Evolutionary conservation across 306 rosid species (phyloP).

Genomic region (Gastrolobium villosum): DNA sequence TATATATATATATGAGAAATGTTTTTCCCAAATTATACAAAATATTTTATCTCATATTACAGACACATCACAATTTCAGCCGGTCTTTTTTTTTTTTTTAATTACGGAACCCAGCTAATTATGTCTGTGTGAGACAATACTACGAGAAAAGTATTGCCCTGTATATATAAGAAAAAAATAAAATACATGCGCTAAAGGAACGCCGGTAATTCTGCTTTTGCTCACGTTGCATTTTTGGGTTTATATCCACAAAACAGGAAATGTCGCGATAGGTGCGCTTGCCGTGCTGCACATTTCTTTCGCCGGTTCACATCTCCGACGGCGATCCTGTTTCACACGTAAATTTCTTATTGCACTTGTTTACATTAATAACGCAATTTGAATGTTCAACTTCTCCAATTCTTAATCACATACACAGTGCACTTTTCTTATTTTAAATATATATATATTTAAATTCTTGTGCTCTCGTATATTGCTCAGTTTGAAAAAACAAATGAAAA

Average conservation of each 20-base stretch:
- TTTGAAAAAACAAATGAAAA: not conserved
- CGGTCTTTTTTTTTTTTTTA: no score
- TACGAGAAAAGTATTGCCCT: no score
- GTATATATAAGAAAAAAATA: not conserved
- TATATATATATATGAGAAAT: no score
- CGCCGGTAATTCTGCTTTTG: constrained; percentile 33
- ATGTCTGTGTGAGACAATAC: no score
- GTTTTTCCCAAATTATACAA: no score
- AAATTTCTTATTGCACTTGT: constrained; percentile 12
- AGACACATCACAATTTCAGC: no score
- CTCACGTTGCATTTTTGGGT: constrained; percentile 20
- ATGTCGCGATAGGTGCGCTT: not conserved
- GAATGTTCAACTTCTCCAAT: not conserved
- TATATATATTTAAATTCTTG: not conserved
- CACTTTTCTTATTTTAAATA: not conserved
- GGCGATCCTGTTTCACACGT: constrained; percentile 16
- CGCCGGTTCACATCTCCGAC: constrained; percentile 20
- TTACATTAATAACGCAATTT: not conserved
- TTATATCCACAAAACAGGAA: constrained; percentile 25
- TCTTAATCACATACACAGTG: not conserved
- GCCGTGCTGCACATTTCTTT: constrained; percentile 3
- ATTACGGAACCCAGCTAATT: no score
- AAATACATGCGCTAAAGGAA: constrained; percentile 9
- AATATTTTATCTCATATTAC: no score
- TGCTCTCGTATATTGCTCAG: not conserved